phyloP scores from a whole-genome alignment of 176 grass and related monocot genomes.

The Pontederia paniculata region DNA sequence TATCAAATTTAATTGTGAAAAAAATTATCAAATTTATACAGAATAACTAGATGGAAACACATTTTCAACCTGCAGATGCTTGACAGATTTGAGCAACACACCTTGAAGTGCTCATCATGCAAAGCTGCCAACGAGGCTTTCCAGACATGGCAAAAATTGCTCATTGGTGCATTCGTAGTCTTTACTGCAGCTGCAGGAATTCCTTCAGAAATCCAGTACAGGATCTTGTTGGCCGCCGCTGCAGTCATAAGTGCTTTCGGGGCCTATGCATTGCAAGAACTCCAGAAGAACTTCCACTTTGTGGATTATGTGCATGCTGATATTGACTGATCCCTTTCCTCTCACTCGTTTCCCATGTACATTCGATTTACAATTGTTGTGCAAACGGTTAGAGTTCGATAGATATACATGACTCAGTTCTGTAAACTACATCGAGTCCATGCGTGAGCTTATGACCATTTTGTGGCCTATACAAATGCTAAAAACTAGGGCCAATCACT shows the following conservation, averaged over 20 bases:
- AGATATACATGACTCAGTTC: too few species aligned
- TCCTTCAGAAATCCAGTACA: constrained; percentile 46
- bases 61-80: constrained; percentile 52
- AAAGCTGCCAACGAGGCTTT: constrained; percentile 58
- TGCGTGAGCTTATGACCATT: too few species aligned
- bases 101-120: constrained; percentile 86
- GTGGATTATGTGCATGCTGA: constrained; percentile 90
- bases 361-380: too few species aligned
- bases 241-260: constrained; percentile 41
- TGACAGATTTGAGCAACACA: constrained; percentile 93
- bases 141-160: constrained; percentile 68
- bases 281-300: constrained; percentile 83
- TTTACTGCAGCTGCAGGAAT: constrained; percentile 50
- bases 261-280: constrained; percentile 50
- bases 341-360: too few species aligned
- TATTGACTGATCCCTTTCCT: constrained; percentile 27
- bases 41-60: too few species aligned
- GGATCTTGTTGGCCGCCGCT: constrained; percentile 47
- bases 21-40: too few species aligned
- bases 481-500: too few species aligned
- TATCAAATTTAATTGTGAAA: too few species aligned
- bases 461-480: too few species aligned
- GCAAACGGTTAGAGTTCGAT: too few species aligned
- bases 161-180: constrained; percentile 52
- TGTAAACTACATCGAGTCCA: too few species aligned